Evolutionary conservation across 2,329 filamentous ascomycete genomes (phyloP).

Genomic region (Trichoderma sp.): DNA sequence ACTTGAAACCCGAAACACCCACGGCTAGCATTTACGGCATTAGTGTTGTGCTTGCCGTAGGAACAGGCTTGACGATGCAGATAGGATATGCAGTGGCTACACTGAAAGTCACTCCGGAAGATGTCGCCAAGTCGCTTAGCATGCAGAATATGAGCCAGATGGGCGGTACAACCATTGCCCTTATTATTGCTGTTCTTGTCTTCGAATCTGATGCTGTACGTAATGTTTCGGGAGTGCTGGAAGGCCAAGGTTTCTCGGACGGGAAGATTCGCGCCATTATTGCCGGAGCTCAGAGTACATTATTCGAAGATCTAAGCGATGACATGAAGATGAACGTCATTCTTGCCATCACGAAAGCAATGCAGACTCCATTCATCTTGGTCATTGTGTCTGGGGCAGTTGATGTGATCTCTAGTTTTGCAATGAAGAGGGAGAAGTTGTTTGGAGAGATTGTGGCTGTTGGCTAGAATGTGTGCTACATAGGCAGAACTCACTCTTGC

Average conservation of each 20-base stretch:
- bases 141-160: conserved; percentile 35
- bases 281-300: conserved; percentile 13
- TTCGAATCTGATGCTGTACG: conserved; percentile 34
- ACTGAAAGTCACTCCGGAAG: conserved; percentile 21
- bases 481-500: neutral
- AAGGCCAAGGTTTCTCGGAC: neutral
- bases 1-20: conserved; percentile 1
- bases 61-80: conserved; percentile 25
- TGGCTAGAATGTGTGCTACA: neutral
- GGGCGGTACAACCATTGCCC: conserved; percentile 29
- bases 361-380: conserved; percentile 8
- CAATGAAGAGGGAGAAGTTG: neutral
- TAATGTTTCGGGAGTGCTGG: neutral
- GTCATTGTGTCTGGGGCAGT: conserved; percentile 9
- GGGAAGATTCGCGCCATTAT: conserved; percentile 1
- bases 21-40: conserved; percentile 21
- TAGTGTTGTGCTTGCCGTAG: conserved; percentile 12
- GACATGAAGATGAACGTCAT: neutral
- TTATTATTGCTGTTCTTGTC: conserved; percentile 31
- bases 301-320: neutral
- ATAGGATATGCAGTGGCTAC: conserved; percentile 33
- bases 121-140: neutral
- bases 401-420: neutral
- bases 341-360: conserved; percentile 5
- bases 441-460: neutral